phyloP scores from a whole-genome alignment of 2,329 filamentous ascomycete genomes.

The Domatiomyces catenatus region DNA sequence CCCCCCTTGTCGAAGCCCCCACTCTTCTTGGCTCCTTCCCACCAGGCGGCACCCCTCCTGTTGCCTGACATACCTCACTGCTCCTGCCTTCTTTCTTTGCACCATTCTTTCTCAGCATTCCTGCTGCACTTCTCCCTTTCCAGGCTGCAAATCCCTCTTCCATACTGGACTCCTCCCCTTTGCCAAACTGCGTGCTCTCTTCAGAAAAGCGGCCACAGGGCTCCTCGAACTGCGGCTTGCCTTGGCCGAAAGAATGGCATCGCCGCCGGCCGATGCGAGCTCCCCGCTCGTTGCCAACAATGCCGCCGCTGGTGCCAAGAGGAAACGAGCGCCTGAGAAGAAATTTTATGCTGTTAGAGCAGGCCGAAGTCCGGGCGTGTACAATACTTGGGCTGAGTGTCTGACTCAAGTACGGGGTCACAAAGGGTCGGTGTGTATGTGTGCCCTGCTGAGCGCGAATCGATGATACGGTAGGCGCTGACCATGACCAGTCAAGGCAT shows the following conservation, averaged over 20 bases:
- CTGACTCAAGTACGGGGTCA: conserved; percentile 46
- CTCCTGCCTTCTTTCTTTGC: background rate
- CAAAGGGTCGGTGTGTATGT: conserved; percentile 55
- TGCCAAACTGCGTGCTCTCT: background rate
- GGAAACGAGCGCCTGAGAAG: conserved; percentile 36
- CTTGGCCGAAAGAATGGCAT: background rate
- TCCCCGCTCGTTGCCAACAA: conserved; percentile 5
- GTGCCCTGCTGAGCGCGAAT: background rate
- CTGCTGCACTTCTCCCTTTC: background rate
- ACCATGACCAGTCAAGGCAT: conserved; percentile 55
- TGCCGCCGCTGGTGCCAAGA: conserved; percentile 26
- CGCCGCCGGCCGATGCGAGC: background rate
- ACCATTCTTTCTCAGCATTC: background rate
- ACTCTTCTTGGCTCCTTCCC: background rate
- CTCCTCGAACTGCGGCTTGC: background rate
- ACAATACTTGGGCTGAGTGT: conserved; percentile 48
- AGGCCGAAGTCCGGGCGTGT: conserved; percentile 46
- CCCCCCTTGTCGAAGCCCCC: background rate
- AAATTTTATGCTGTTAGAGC: conserved; percentile 51
- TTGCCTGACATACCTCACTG: background rate
- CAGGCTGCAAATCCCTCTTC: background rate
- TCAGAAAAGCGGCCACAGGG: background rate
- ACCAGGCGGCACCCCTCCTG: background rate
- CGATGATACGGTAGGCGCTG: conserved; percentile 2
- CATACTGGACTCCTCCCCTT: background rate